Percentiles rank a stretch among this genome's conserved stretches.
Conservation (phyloP, 1,284 basidiomycete genomes). For the Leccinum pachyderme region DNA sequence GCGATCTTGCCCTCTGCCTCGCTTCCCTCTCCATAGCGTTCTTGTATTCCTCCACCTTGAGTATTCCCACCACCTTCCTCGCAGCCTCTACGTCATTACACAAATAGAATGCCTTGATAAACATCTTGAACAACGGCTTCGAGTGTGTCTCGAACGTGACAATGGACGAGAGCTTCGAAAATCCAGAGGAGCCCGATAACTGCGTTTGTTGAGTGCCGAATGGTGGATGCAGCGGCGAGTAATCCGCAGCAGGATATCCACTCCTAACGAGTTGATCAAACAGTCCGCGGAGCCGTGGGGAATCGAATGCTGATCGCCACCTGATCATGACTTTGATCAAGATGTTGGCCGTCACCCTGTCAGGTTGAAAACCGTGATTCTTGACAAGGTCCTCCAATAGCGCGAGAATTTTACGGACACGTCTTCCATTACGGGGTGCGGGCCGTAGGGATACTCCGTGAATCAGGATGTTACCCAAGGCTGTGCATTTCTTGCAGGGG, state of each 20-base stretch:
- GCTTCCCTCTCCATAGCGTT: conserved; percentile 10
- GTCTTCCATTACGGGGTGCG: conserved; percentile 39
- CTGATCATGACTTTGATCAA: conserved; percentile 53
- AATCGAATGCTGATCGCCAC: conserved; percentile 45
- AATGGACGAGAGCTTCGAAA: conserved; percentile 36
- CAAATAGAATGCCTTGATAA: conserved; percentile 59
- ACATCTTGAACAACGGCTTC: conserved; percentile 66
- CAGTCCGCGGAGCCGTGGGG: conserved; percentile 44
- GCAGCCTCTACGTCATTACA: conserved; percentile 54
- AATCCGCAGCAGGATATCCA: conserved; percentile 50
- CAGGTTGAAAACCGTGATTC: conserved; percentile 47
- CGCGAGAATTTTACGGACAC: conserved; percentile 42
- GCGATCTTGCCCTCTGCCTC: conserved; percentile 20
- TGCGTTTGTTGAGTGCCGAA: conserved; percentile 39
- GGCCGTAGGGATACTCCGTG: conserved; percentile 39
- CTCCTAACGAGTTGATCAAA: conserved; percentile 57
- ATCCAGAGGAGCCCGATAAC: conserved; percentile 19
- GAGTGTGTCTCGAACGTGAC: conserved; percentile 57
- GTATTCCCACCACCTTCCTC: conserved; percentile 50
- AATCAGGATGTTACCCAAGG: conserved; percentile 56
- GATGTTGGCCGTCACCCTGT: conserved; percentile 66
- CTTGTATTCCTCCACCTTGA: conserved; percentile 44
- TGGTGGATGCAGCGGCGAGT: conserved; percentile 35
- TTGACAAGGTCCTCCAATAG: conserved; percentile 41
- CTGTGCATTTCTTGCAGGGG: conserved; percentile 36